Evolutionary conservation across 1,284 basidiomycete species (phyloP).

Genomic region (Pisolithus thermaeus): DNA sequence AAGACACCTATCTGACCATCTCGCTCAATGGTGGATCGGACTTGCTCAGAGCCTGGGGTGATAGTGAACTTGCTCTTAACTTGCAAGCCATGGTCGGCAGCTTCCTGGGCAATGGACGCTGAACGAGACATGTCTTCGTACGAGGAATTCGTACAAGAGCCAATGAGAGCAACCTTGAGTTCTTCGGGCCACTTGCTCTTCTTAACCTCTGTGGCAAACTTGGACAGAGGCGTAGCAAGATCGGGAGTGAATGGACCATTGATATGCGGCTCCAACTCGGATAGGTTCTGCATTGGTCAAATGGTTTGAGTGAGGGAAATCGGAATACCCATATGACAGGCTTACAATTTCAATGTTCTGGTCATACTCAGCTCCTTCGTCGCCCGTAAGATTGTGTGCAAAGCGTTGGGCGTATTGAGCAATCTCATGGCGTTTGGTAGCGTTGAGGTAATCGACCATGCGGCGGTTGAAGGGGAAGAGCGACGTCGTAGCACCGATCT

Average conservation of each 20-base stretch:
- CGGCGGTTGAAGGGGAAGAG: conserved; percentile 98
- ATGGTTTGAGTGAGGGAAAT: conserved; percentile 1
- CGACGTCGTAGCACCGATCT: conserved; percentile 98
- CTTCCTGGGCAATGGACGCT: conserved; percentile 90
- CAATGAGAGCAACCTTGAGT: conserved; percentile 96
- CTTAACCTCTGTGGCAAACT: conserved; percentile 90
- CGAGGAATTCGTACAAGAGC: conserved; percentile 99
- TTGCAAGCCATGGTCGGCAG: conserved; percentile 79
- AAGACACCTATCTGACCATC: conserved; percentile 91
- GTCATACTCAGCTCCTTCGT: conserved; percentile 92
- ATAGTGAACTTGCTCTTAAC: conserved; percentile 96
- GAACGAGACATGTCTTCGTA: conserved; percentile 99
- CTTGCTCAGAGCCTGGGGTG: conserved; percentile 97
- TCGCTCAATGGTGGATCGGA: conserved; percentile 95
- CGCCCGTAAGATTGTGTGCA: conserved; percentile 88
- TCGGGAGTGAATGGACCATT: conserved; percentile 99
- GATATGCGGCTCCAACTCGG: conserved; percentile 97
- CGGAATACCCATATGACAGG: conserved; percentile 9
- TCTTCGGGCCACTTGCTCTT: conserved; percentile 97
- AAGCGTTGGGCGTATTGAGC: conserved; percentile 89
- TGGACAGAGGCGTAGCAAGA: conserved; percentile 93
- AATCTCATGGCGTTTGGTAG: conserved; percentile 87
- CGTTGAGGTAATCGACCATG: conserved; percentile 91
- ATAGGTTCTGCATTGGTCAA: conserved; percentile 63
- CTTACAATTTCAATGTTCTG: conserved; percentile 86